phyloP scores from a whole-genome alignment of 257 asterid genomes.

The Misopates orontium region DNA sequence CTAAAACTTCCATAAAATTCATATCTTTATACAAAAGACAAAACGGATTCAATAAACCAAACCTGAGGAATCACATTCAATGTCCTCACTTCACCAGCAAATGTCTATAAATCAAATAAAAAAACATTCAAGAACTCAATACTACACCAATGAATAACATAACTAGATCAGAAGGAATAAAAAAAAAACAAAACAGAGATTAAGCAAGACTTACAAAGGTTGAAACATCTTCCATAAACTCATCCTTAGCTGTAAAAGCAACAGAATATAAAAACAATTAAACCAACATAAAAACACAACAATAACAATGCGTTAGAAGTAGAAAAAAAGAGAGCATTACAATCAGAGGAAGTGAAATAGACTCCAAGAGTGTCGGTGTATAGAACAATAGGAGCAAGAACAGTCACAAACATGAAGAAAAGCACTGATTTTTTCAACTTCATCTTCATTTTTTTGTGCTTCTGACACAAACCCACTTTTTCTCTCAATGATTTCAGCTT shows the following conservation, averaged over 20 bases:
- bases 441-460: slow-evolving; percentile 38
- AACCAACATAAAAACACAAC: slow-evolving; percentile 27
- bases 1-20: slow-evolving; percentile 3
- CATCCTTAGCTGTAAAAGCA: slow-evolving; percentile 57
- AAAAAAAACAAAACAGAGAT: not conserved
- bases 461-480: too few species aligned
- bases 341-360: slow-evolving; percentile 60
- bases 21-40: not conserved
- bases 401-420: slow-evolving; percentile 66
- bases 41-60: slow-evolving; percentile 23
- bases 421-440: slow-evolving; percentile 61
- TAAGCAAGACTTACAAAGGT: slow-evolving; percentile 54
- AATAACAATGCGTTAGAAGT: not conserved
- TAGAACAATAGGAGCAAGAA: slow-evolving; percentile 76
- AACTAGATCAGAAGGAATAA: not conserved
- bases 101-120: slow-evolving; percentile 44
- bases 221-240: slow-evolving; percentile 72
- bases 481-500: too few species aligned
- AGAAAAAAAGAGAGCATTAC: slow-evolving; percentile 40
- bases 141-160: not conserved
- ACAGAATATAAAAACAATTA: slow-evolving; percentile 11
- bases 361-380: slow-evolving; percentile 67
- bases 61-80: slow-evolving; percentile 80
- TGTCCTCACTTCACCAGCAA: slow-evolving; percentile 72
- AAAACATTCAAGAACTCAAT: slow-evolving; percentile 21